phyloP scores from a whole-genome alignment of 1,284 basidiomycete genomes.

The Quambalaria eucalypti region DNA sequence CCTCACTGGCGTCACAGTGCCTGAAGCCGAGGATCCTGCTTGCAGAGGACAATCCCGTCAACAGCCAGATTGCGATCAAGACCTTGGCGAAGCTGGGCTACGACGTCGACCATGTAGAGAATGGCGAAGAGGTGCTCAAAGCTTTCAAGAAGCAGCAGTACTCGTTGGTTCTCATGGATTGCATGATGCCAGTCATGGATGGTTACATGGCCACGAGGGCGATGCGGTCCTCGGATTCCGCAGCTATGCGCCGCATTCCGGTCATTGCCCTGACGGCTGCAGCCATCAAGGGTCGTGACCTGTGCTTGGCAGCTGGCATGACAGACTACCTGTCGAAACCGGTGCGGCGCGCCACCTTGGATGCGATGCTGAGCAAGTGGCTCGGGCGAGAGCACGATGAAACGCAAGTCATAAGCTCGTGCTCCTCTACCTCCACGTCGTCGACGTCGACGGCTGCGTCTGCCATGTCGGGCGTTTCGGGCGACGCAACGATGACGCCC shows the following conservation, averaged over 20 bases:
- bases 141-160: constrained; percentile 24
- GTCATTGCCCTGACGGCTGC: constrained; percentile 37
- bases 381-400: constrained; percentile 4
- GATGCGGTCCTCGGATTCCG: constrained; percentile 10
- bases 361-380: constrained; percentile 29
- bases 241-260: constrained; percentile 23
- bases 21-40: constrained; percentile 19
- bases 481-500: no score
- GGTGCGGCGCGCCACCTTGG: constrained; percentile 29
- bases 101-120: constrained; percentile 21
- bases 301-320: constrained; percentile 32
- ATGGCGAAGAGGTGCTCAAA: constrained; percentile 34
- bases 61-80: constrained; percentile 33
- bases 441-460: no score
- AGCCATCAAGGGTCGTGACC: constrained; percentile 29
- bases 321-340: constrained; percentile 39
- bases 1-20: background rate
- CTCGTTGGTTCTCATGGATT: constrained; percentile 30
- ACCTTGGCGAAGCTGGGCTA: constrained; percentile 39
- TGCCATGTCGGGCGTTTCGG: no score
- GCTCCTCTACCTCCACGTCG: no score
- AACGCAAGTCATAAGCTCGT: no score
- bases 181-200: constrained; percentile 30
- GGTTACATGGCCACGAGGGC: constrained; percentile 29
- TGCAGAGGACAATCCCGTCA: constrained; percentile 39